Evolutionary conservation across 2,329 filamentous ascomycete species (phyloP).

Genomic region (Microsporum audouinii): DNA sequence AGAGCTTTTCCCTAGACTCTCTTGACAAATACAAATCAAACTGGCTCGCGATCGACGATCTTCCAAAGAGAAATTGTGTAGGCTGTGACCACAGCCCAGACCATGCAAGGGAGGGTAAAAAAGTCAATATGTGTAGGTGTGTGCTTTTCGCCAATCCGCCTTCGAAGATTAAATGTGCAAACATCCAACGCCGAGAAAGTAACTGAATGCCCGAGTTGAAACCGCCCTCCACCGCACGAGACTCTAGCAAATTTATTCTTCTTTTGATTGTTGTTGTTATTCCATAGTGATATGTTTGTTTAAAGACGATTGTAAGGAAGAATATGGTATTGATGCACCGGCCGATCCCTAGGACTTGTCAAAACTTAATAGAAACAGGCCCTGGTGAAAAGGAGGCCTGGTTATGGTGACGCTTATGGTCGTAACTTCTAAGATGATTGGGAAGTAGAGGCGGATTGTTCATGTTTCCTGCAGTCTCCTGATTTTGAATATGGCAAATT

Average conservation of each 20-base stretch:
- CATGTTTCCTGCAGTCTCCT: neutral
- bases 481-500: neutral
- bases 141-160: neutral
- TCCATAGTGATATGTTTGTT: neutral
- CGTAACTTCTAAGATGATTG: neutral
- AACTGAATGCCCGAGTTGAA: neutral
- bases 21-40: conserved; percentile 3
- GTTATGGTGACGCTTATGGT: neutral
- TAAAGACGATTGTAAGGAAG: neutral
- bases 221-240: neutral
- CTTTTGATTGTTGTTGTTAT: neutral
- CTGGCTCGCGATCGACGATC: neutral
- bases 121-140: neutral
- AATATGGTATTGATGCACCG: neutral
- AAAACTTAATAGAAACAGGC: neutral
- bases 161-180: neutral
- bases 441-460: neutral
- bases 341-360: neutral
- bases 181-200: conserved; percentile 3
- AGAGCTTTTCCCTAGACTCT: neutral
- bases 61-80: neutral
- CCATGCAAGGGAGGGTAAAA: neutral
- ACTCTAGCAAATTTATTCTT: neutral
- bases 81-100: neutral
- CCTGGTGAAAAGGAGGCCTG: neutral